phyloP scores from a whole-genome alignment of 257 asterid genomes.

The Asclepias syriaca region DNA sequence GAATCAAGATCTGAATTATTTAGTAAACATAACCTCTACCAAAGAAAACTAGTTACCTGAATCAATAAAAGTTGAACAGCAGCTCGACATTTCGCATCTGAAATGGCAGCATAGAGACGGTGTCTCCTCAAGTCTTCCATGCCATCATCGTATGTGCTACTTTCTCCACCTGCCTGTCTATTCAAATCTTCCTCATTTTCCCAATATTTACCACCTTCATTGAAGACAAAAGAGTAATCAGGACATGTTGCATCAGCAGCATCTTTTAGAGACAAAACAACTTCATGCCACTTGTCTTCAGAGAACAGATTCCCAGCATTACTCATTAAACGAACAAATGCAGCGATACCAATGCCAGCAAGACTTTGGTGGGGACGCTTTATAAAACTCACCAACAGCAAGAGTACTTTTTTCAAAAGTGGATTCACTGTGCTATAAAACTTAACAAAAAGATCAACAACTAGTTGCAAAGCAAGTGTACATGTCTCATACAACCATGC shows the following conservation, averaged over 20 bases:
- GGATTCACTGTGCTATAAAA: constrained; percentile 92
- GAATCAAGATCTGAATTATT: not conserved
- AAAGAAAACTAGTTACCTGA: constrained; percentile 50
- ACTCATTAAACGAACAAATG: constrained; percentile 98
- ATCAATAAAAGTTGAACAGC: constrained; percentile 91
- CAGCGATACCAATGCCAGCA: constrained; percentile 98
- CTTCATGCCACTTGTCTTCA: constrained; percentile 92
- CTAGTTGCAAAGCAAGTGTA: constrained; percentile 93
- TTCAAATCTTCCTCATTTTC: constrained; percentile 41
- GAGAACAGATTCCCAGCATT: constrained; percentile 86
- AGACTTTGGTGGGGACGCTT: constrained; percentile 98
- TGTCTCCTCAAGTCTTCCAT: constrained; percentile 56
- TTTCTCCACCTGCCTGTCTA: constrained; percentile 44
- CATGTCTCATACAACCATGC: constrained; percentile 99
- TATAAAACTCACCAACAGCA: constrained; percentile 79
- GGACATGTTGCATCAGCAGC: constrained; percentile 78
- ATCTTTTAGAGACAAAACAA: constrained; percentile 81
- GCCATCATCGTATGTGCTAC: constrained; percentile 45
- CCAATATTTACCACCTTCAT: constrained; percentile 47
- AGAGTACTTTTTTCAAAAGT: constrained; percentile 74
- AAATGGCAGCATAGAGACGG: constrained; percentile 58
- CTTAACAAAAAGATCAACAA: constrained; percentile 94
- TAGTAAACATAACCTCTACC: not conserved
- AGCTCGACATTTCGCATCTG: constrained; percentile 86
- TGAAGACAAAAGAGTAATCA: constrained; percentile 71